phyloP scores from a whole-genome alignment of 78 protist species.

The Chrysochromulina tobinii region DNA sequence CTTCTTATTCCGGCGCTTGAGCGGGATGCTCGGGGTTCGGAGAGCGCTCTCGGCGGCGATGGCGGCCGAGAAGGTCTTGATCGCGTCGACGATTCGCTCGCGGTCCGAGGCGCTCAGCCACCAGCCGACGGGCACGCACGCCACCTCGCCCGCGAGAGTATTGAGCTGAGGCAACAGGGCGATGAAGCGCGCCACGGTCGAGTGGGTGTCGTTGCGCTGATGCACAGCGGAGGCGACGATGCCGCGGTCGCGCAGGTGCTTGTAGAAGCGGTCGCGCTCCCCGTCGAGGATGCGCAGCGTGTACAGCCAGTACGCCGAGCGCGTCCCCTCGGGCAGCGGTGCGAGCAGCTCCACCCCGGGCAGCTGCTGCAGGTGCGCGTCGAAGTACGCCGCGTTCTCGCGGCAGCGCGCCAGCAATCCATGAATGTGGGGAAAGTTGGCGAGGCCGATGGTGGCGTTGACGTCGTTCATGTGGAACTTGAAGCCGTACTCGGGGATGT shows the following conservation, averaged over 20 bases:
- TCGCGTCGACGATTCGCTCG: neutral
- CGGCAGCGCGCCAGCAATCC: neutral
- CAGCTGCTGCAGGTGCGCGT: neutral
- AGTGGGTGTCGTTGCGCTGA: neutral
- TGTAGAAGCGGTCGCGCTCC: neutral
- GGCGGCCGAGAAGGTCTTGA: neutral
- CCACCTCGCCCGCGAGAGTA: neutral
- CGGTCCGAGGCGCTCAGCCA: neutral
- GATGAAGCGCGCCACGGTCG: neutral
- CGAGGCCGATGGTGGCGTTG: neutral
- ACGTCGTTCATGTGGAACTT: conserved; percentile 8
- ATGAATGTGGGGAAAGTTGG: neutral
- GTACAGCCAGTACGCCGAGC: neutral
- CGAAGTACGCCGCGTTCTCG: neutral
- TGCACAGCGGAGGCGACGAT: neutral
- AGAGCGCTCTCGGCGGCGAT: neutral
- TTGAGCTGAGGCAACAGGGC: neutral
- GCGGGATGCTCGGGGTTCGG: neutral
- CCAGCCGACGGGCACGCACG: neutral
- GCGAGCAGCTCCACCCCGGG: neutral
- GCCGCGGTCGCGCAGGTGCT: neutral
- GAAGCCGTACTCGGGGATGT: neutral
- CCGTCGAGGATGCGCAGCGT: neutral
- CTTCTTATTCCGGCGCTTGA: neutral
- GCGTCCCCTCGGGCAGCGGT: neutral